Evolutionary conservation across 352 stramenopile species (phyloP).

Genomic region (Pythium volutum): DNA sequence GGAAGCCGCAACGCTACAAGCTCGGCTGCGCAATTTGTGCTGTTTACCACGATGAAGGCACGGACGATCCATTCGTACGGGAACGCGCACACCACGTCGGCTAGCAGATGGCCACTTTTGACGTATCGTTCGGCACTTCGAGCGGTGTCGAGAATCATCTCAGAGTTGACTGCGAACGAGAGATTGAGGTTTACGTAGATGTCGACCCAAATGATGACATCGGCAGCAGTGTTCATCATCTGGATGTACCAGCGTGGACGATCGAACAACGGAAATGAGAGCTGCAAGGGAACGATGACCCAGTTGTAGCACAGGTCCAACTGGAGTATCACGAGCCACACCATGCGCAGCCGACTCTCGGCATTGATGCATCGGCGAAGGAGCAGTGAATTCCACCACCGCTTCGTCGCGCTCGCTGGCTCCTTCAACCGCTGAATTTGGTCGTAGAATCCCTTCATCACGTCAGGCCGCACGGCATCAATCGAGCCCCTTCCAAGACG

Average conservation of each 20-base stretch:
- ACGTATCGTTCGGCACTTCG: constrained; percentile 35
- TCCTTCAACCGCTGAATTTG: constrained; percentile 32
- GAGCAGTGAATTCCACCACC: constrained; percentile 40
- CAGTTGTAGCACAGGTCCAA: constrained; percentile 51
- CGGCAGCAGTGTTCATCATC: constrained; percentile 34
- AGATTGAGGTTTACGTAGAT: constrained; percentile 61
- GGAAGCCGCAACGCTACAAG: constrained; percentile 29
- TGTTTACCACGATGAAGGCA: background rate
- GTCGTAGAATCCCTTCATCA: constrained; percentile 58
- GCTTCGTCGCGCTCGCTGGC: constrained; percentile 5
- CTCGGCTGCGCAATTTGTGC: constrained; percentile 12
- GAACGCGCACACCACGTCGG: constrained; percentile 47
- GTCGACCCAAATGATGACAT: constrained; percentile 43
- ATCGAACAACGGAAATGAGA: constrained; percentile 42
- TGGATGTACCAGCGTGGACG: constrained; percentile 30
- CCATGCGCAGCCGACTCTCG: constrained; percentile 40
- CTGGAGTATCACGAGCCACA: constrained; percentile 43
- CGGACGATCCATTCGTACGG: constrained; percentile 36
- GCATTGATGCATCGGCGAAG: constrained; percentile 33
- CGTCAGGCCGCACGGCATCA: constrained; percentile 28
- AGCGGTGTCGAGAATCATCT: constrained; percentile 56
- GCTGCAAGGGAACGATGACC: constrained; percentile 43
- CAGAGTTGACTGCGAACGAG: constrained; percentile 42
- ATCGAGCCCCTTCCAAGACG: constrained; percentile 16
- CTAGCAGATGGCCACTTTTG: constrained; percentile 22